Conservation (phyloP, 2,329 filamentous ascomycete genomes). For the Ceratocystis eucalypticola region DNA sequence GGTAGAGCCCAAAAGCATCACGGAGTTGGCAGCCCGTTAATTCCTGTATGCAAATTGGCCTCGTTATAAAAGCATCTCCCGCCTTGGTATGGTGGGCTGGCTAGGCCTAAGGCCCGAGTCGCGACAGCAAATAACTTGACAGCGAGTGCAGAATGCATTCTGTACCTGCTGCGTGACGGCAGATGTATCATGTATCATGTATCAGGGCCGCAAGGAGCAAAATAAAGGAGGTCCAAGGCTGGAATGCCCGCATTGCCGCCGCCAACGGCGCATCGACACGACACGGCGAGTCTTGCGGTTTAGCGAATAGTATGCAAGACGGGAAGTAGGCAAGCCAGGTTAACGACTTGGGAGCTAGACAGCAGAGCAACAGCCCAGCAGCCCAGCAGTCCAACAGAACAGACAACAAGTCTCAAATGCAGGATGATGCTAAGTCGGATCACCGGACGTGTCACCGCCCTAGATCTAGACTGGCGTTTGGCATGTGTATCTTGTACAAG, state of each 20-base stretch:
- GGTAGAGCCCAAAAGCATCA: not conserved
- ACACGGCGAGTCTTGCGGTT: not conserved
- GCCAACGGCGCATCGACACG: not conserved
- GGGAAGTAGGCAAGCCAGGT: not conserved
- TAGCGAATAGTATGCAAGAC: not conserved
- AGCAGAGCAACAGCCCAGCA: not conserved
- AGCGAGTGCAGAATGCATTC: not conserved
- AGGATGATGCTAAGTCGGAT: not conserved
- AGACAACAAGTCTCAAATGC: not conserved
- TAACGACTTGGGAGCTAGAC: no score
- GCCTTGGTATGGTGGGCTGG: not conserved
- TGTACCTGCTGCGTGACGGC: not conserved
- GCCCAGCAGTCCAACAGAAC: not conserved
- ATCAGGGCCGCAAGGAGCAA: not conserved
- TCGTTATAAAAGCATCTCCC: not conserved
- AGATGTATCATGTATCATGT: constrained; percentile 3
- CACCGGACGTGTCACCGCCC: not conserved
- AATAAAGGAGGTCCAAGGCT: not conserved
- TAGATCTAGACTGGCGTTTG: not conserved
- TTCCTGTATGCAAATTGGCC: not conserved
- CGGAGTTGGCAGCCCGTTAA: not conserved
- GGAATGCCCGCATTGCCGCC: no score
- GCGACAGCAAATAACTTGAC: not conserved
- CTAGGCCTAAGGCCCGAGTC: not conserved
- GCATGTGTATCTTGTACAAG: not conserved